Conservation (phyloP, 768 basidiomycete genomes). For the Lactarius sanguifluus region DNA sequence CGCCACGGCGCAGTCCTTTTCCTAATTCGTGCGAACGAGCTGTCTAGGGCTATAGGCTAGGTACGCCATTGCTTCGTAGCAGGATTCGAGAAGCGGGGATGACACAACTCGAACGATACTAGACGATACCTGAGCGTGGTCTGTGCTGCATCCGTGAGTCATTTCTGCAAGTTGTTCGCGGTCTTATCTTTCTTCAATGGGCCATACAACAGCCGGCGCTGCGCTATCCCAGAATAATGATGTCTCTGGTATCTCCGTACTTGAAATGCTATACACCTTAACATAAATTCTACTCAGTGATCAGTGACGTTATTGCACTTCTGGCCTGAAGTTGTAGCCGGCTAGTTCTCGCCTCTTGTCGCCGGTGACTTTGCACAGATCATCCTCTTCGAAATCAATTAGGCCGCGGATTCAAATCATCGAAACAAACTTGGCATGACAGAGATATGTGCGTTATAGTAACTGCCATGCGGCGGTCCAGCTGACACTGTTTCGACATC, state of each 20-base stretch:
- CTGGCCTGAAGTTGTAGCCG: neutral
- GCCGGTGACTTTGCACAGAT: neutral
- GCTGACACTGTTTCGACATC: neutral
- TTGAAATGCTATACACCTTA: neutral
- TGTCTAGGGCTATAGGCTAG: neutral
- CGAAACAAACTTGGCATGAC: neutral
- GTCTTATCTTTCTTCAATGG: neutral
- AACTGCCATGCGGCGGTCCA: neutral
- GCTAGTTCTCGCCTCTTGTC: neutral
- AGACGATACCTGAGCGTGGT: neutral
- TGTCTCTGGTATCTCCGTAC: neutral
- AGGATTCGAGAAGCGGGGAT: neutral
- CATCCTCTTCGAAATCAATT: neutral
- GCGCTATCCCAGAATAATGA: neutral
- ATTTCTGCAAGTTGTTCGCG: neutral
- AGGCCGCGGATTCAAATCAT: neutral
- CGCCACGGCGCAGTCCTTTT: neutral
- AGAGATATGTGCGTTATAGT: neutral
- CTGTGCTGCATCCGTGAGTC: neutral
- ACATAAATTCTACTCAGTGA: neutral
- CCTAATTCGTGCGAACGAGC: neutral
- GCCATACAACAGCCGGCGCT: conserved; percentile 3
- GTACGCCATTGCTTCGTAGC: neutral
- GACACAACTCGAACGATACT: neutral
- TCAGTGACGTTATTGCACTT: neutral